Evolutionary conservation across 257 asterid genomes (phyloP), one percentile per base, ranked within the genome.

Genomic region (Ballota nigra): DNA sequence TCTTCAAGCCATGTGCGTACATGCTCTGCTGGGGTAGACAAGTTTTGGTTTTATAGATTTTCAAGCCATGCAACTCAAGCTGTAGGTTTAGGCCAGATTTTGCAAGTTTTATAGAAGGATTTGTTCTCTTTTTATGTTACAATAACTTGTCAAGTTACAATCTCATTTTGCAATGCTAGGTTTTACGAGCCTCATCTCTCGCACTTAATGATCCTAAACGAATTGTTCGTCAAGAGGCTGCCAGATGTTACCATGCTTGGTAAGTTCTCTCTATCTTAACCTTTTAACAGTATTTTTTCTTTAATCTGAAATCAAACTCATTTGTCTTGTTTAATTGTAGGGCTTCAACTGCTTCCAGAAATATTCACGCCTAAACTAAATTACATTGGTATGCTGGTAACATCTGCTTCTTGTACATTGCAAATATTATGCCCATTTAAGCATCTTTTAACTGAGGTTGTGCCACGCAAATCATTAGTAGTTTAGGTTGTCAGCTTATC

Each of bases 131-230:
- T 26, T 22, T 18, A 38, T 52, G 18, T 19, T 36, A 34, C 1
- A 7, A 8, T 18, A 31, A 67, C 22, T 57, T 78, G 38, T 63
- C 31, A 16, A 61, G 73, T 68, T 24, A 28, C 29, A 40, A 33
- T 20, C 53, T 66, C 58, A 26, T 73, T 26, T 29, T 69, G 16
- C 36, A n/a, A 62, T 83, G 76, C 68, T 61, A 93, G 98, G 97
- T 94, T 77, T 77, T 85, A 80, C 87, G 40, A 83, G 95, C 99
- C 56, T 72, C 83, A 72, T 71, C 85, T 65, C 85, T 83, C 79
- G 95, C 93, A 69, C 89, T 94, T 49, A 96, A 89, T 80, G 99
- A 94, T 82, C 96, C 93, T 45, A 94, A 94, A 86, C 79, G 96
- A 74, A 78, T 49, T 60, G 96, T 94, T 72, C 93, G 99, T 72